Base-by-base conservation (phyloP, 1,284 basidiomycete species). In the Stygiomarasmius scandens region DNA sequence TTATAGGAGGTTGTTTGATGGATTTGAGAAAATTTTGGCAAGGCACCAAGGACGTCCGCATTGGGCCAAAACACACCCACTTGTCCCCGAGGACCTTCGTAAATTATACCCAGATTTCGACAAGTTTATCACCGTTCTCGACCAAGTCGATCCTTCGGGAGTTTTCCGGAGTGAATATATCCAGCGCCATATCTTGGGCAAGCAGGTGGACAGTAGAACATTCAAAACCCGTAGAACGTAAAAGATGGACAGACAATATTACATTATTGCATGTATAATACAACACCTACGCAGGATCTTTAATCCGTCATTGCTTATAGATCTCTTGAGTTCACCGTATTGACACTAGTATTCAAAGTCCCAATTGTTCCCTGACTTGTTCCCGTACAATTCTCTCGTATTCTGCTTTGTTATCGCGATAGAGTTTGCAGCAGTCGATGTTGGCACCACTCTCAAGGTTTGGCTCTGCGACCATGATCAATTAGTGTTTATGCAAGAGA, bases 391-490 rank as follows among this genome's bases (percentile, higher is more conserved):
- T 76, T 59, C 86, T 81, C 68, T 92, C 89, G 67, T 92, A 92
- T 70, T 92, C 89, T 74, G 82, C 67, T 56, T 81, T 83, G 72
- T 97, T 88, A 63, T 97, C 95, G 56, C 95, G 84, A 71, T 96
- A 97, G 48, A 97, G 79, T 75, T 98, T 98, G 80, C 93, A 95
- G 70, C 93, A 95, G 75, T 99, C 96, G 60, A 99, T 93, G 76
- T 98, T 98, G 48, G 97, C 97, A 32, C 96, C 96, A 63, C 92
- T 95, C 77, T 99, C 97, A 54, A 98, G 83, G 74, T 99, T 99
- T n/a, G 97, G 97, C 78, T 99, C 96, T 89, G 64, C 53, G 54
- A 60, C 54, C 32, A 56, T 34, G 59, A 38, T 41, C 48, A 52
- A 55, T 55, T 46, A 53, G 23, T 59, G 61, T 49, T 14, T 55